Conservation (phyloP, 176 grass and related monocot species). For the Aegilops umbellulata region DNA sequence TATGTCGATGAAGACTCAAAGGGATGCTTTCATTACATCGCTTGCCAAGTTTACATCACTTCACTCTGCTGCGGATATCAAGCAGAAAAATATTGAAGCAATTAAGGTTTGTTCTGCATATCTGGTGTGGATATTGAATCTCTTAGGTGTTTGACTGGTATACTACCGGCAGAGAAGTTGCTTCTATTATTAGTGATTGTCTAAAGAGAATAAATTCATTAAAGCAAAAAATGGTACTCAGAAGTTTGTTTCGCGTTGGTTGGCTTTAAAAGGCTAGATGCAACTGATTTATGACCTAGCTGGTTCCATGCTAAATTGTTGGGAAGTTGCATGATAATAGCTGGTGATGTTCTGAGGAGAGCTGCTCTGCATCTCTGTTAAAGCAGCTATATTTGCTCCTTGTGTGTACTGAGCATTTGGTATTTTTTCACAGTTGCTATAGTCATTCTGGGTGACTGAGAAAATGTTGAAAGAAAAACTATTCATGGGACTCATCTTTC, state of each 20-base stretch:
- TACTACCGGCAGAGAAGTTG: not conserved
- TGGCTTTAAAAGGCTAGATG: not conserved
- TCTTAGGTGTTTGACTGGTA: not conserved
- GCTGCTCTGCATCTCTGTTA: not conserved
- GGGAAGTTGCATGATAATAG: not conserved
- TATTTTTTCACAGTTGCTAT: not conserved
- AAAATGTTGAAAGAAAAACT: not conserved
- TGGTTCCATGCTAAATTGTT: slow-evolving; percentile 5
- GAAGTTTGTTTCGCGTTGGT: slow-evolving; percentile 12
- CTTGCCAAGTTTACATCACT: slow-evolving; percentile 99
- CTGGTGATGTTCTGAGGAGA: not conserved
- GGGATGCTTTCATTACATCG: slow-evolving; percentile 95
- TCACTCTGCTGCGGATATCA: slow-evolving; percentile 94
- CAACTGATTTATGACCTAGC: slow-evolving; percentile 8
- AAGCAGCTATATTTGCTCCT: not conserved
- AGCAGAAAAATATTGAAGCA: slow-evolving; percentile 92
- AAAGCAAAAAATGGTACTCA: not conserved
- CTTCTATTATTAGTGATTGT: slow-evolving; percentile 27
- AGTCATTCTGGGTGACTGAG: not conserved
- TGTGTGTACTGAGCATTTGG: slow-evolving; percentile 12
- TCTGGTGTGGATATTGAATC: slow-evolving; percentile 26
- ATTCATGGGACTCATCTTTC: not conserved
- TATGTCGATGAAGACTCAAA: slow-evolving; percentile 99
- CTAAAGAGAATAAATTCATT: slow-evolving; percentile 3
- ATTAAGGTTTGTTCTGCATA: slow-evolving; percentile 79